These are phyloP conservation scores for Dictyostelium brefeldianum DNA, from an alignment of 78 protist genomes.

Conservation along the genomic window DNA sequence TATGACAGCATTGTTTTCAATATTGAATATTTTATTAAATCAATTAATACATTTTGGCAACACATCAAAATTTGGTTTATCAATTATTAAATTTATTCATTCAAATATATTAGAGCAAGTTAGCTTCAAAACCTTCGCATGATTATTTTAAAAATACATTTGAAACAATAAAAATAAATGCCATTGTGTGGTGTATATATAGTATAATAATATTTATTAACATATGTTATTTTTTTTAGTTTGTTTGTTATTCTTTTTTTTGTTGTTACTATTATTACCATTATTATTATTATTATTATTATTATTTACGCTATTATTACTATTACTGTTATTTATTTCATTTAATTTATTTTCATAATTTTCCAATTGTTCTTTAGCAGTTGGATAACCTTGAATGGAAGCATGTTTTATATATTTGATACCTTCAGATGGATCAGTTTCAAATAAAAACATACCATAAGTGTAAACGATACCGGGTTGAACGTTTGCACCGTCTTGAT, in stretches of 20 bases:
- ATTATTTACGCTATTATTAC: background rate
- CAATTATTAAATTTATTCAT: no score
- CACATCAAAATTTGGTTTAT: no score
- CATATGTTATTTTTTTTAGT: background rate
- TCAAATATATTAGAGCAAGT: no score
- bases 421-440: background rate
- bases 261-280: background rate
- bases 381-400: background rate
- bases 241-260: background rate
- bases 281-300: background rate
- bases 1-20: no score
- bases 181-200: no score
- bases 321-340: background rate
- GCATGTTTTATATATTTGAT: background rate
- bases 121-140: no score
- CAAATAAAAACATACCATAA: slow-evolving; percentile 19
- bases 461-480: slow-evolving; percentile 2
- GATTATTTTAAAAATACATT: no score
- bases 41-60: no score
- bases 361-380: background rate
- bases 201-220: no score
- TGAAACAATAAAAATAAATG: no score
- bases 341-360: slow-evolving; percentile 7
- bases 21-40: no score
- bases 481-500: background rate